Conservation (phyloP, 2,329 filamentous ascomycete genomes). For the Blastomyces emzantsi region DNA sequence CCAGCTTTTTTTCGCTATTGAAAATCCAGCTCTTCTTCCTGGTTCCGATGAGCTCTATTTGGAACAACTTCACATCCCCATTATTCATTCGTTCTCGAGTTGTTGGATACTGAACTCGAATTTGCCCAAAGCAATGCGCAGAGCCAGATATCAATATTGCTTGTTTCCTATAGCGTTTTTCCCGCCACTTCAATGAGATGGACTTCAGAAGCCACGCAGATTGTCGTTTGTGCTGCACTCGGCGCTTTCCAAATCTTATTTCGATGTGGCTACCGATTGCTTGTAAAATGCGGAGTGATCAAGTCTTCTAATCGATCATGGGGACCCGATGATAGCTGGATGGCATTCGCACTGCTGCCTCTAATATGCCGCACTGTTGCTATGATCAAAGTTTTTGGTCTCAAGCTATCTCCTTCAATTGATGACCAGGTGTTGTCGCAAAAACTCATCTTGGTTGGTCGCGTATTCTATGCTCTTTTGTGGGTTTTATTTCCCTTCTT, state of each 20-base stretch:
- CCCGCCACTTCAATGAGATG: constrained; percentile 16
- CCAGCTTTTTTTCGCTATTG: background rate
- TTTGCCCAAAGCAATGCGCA: background rate
- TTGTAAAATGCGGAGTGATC: constrained; percentile 12
- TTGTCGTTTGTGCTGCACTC: constrained; percentile 14
- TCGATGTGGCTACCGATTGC: constrained; percentile 14
- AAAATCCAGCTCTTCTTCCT: background rate
- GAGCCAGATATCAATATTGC: background rate
- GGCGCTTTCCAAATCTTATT: constrained; percentile 14
- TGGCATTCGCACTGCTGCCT: constrained; percentile 15
- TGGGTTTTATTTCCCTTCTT: constrained; percentile 8
- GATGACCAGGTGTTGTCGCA: constrained; percentile 9
- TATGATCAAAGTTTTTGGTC: constrained; percentile 14
- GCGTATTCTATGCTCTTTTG: constrained; percentile 16
- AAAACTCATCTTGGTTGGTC: constrained; percentile 15
- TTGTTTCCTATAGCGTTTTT: constrained; percentile 2
- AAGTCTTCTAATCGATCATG: constrained; percentile 13
- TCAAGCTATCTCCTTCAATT: constrained; percentile 2
- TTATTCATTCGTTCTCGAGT: background rate
- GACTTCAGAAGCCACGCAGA: constrained; percentile 15
- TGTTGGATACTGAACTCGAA: background rate
- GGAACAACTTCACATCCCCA: background rate
- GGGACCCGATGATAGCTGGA: constrained; percentile 18
- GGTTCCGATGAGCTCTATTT: background rate
- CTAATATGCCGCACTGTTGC: constrained; percentile 10